phyloP scores from a whole-genome alignment of 352 stramenopile species.

The Globisporangium heterothallicum region DNA sequence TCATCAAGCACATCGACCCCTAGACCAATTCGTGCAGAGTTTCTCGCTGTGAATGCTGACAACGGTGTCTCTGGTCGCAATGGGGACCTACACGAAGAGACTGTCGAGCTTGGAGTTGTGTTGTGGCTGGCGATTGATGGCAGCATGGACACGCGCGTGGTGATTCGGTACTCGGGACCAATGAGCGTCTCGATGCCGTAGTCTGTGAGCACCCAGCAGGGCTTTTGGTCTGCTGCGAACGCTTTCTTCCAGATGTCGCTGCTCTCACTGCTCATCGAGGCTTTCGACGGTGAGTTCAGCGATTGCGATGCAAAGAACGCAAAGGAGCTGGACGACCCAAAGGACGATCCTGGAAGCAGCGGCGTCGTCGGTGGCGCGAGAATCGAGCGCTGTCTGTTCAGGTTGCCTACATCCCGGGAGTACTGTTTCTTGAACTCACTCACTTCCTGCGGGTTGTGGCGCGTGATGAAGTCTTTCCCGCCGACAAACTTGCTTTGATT shows the following conservation, averaged over 20 bases:
- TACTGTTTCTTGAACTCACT: conserved; percentile 76
- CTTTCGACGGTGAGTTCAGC: conserved; percentile 9
- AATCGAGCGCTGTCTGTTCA: conserved; percentile 63
- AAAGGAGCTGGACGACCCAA: conserved; percentile 18
- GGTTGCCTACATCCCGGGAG: conserved; percentile 58
- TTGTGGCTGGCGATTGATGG: conserved; percentile 12
- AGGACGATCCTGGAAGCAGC: conserved; percentile 17
- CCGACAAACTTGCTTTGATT: conserved; percentile 63
- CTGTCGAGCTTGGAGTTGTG: too few species aligned
- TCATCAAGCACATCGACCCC: conserved; percentile 45
- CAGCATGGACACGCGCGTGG: conserved; percentile 36
- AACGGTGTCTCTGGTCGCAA: conserved; percentile 33
- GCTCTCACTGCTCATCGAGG: conserved; percentile 15
- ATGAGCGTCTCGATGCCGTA: conserved; percentile 53
- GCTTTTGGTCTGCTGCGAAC: conserved; percentile 44
- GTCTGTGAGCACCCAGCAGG: conserved; percentile 66
- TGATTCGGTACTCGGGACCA: conserved; percentile 56
- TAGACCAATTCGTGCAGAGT: conserved; percentile 39
- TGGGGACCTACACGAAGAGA: too few species aligned
- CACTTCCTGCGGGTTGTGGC: conserved; percentile 67
- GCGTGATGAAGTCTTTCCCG: conserved; percentile 59
- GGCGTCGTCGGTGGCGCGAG: conserved; percentile 33
- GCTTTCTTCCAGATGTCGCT: conserved; percentile 36
- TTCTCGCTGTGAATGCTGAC: conserved; percentile 30
- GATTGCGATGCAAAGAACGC: conserved; percentile 19